Percentiles rank a stretch among this genome's conserved stretches.
phyloP scores from a whole-genome alignment of 192 early-diverging fungal genomes.

The Coemansia biformis region DNA sequence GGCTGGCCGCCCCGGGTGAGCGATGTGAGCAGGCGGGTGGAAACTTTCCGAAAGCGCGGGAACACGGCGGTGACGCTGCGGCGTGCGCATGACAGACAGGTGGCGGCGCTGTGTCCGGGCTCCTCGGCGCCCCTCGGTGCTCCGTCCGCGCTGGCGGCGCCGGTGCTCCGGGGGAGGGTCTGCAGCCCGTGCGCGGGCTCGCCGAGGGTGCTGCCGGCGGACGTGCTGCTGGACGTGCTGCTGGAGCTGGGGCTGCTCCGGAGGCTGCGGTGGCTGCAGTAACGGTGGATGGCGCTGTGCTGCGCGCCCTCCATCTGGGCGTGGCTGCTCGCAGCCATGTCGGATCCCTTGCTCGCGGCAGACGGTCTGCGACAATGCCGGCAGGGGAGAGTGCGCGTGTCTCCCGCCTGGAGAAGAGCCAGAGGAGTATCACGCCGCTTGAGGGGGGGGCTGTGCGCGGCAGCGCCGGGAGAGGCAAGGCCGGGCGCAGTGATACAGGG shows the following conservation, averaged over 20 bases:
- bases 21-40: constrained; percentile 25
- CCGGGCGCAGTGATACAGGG: too few species aligned
- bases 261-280: constrained; percentile 31
- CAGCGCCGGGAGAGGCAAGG: too few species aligned
- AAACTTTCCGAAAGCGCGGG: constrained; percentile 37
- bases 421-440: too few species aligned
- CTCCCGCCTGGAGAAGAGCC: too few species aligned
- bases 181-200: too few species aligned
- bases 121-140: constrained; percentile 4
- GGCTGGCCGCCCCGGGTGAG: constrained; percentile 26
- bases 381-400: too few species aligned
- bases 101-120: constrained; percentile 20
- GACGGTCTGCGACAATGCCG: neutral
- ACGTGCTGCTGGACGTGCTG: constrained; percentile 12
- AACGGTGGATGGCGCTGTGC: constrained; percentile 15
- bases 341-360: neutral
- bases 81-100: constrained; percentile 37
- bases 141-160: too few species aligned
- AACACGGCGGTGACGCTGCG: constrained; percentile 40
- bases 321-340: neutral
- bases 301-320: constrained; percentile 19
- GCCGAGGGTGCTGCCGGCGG: constrained; percentile 1
- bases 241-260: constrained; percentile 8
- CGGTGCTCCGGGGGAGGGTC: too few species aligned
- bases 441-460: too few species aligned